phyloP scores from a whole-genome alignment of 2,329 filamentous ascomycete species.

The Aspergillus fumigatus region DNA sequence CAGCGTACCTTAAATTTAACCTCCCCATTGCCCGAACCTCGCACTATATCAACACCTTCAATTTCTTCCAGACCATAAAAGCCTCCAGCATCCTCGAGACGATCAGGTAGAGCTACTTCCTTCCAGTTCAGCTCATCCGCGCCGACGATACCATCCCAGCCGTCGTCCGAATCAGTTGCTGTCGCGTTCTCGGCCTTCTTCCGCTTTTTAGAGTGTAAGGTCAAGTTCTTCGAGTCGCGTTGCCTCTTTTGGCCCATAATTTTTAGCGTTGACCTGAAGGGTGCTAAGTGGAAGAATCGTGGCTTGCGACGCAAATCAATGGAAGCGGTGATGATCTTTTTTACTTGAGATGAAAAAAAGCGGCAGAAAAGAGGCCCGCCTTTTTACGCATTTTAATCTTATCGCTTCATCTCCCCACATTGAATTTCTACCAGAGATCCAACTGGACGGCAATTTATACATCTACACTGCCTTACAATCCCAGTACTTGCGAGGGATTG shows the following conservation, averaged over 20 bases:
- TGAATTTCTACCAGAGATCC: neutral
- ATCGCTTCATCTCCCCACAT: constrained; percentile 18
- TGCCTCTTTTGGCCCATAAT: constrained; percentile 36
- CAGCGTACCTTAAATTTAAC: constrained; percentile 40
- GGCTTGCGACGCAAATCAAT: neutral
- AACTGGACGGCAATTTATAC: neutral
- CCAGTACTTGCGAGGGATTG: neutral
- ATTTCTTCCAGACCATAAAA: constrained; percentile 92
- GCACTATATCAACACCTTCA: constrained; percentile 81
- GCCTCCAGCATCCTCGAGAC: constrained; percentile 83
- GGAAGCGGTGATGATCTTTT: constrained; percentile 4
- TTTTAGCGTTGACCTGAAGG: neutral
- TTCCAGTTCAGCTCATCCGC: constrained; percentile 58
- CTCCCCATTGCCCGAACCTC: constrained; percentile 51
- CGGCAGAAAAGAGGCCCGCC: constrained; percentile 30
- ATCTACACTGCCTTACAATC: neutral
- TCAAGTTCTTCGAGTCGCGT: constrained; percentile 26
- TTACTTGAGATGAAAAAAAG: constrained; percentile 28
- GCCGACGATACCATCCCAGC: constrained; percentile 27
- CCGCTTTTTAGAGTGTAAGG: constrained; percentile 32
- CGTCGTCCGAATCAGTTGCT: constrained; percentile 13
- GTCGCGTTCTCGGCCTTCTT: constrained; percentile 24
- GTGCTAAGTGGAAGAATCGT: neutral
- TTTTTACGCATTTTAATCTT: constrained; percentile 32
- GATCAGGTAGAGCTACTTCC: constrained; percentile 64